These are phyloP conservation scores for Nakaseomyces glabratus DNA, from an alignment of 1,139 yeast genomes.

Conservation along the genomic window DNA sequence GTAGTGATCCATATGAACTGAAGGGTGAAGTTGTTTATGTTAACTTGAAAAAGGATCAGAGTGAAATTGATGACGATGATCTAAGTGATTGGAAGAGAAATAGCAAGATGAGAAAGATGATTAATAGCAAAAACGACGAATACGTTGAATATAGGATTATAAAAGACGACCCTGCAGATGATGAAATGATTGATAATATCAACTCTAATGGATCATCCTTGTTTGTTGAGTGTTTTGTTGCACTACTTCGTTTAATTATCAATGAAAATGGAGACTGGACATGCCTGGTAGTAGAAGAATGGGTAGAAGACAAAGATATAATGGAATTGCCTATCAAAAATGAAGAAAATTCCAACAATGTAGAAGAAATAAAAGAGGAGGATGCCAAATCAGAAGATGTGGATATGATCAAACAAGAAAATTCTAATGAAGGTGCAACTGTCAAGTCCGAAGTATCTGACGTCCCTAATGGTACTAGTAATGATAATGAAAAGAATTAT, in stretches of 20 bases:
- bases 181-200: slow-evolving; percentile 29
- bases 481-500: slow-evolving; percentile 50
- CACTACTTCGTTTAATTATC: slow-evolving; percentile 23
- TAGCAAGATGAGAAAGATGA: slow-evolving; percentile 15
- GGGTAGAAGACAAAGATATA: slow-evolving; percentile 12
- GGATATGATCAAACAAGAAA: slow-evolving; percentile 15
- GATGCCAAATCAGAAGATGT: slow-evolving; percentile 14
- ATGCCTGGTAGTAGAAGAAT: slow-evolving; percentile 29
- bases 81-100: slow-evolving; percentile 12
- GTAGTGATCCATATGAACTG: slow-evolving; percentile 23
- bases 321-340: neutral
- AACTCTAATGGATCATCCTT: slow-evolving; percentile 23
- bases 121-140: slow-evolving; percentile 13
- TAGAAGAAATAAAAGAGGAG: neutral
- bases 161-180: slow-evolving; percentile 26
- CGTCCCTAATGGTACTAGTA: slow-evolving; percentile 14
- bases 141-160: slow-evolving; percentile 16
- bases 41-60: slow-evolving; percentile 11
- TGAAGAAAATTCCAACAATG: neutral
- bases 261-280: slow-evolving; percentile 32
- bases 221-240: slow-evolving; percentile 25
- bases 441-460: slow-evolving; percentile 16
- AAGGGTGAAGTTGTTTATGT: slow-evolving; percentile 26
- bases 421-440: slow-evolving; percentile 19
- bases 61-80: slow-evolving; percentile 2